These are phyloP conservation scores for Macrolepiota fuliginosa DNA, from an alignment of 768 basidiomycete species.

Conservation along the genomic window DNA sequence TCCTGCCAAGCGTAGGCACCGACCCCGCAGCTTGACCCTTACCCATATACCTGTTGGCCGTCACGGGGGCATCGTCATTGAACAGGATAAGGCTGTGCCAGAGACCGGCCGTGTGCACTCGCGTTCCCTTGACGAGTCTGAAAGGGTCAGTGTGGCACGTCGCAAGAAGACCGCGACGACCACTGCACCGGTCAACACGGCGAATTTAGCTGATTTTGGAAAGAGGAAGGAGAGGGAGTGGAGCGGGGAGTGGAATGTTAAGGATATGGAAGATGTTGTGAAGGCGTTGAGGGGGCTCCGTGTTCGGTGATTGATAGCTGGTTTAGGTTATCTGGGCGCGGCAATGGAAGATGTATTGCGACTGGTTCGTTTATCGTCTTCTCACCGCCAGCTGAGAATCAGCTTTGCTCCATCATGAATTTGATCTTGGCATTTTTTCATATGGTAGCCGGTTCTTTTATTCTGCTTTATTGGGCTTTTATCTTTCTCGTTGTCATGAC, in stretches of 20 bases:
- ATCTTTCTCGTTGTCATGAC: neutral
- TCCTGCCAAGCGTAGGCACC: slow-evolving; percentile 10
- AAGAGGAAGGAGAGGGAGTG: slow-evolving; percentile 33
- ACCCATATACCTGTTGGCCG: neutral
- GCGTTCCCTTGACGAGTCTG: slow-evolving; percentile 3
- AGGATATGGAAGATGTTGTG: slow-evolving; percentile 33
- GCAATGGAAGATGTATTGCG: neutral
- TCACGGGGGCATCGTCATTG: neutral
- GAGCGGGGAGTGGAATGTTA: slow-evolving; percentile 38
- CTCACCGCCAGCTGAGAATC: neutral
- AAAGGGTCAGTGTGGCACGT: neutral
- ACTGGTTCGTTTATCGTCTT: neutral
- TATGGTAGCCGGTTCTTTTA: no score
- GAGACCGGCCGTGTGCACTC: neutral
- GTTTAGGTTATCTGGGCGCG: neutral
- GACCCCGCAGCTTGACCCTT: slow-evolving; percentile 16
- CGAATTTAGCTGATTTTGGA: slow-evolving; percentile 18
- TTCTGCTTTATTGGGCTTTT: neutral
- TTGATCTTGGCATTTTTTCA: neutral
- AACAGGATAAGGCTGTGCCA: neutral
- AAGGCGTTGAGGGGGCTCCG: slow-evolving; percentile 27
- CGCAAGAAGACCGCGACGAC: neutral
- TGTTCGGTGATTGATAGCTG: slow-evolving; percentile 11
- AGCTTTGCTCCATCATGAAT: neutral
- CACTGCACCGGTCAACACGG: neutral